Evolutionary conservation across 2,329 filamentous ascomycete species (phyloP).

Genomic region (Trichophyton verrucosum): DNA sequence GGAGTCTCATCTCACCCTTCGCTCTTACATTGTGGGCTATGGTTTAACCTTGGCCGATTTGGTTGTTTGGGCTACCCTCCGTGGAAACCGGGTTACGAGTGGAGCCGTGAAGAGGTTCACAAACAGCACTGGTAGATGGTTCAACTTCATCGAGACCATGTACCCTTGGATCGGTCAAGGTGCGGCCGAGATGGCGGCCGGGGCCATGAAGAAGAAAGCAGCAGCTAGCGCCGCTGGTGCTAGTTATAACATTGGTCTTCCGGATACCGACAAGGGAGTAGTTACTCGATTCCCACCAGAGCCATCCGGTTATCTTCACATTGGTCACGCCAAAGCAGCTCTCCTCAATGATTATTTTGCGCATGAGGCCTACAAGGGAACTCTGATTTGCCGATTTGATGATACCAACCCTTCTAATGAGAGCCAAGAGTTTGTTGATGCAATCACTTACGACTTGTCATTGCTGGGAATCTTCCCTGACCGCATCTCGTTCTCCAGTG

Average conservation of each 20-base stretch:
- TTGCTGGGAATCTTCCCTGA: conserved; percentile 89
- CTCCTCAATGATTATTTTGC: conserved; percentile 95
- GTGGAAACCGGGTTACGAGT: conserved; percentile 15
- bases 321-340: conserved; percentile 83
- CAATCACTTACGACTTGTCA: conserved; percentile 80
- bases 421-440: conserved; percentile 90
- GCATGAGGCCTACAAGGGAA: conserved; percentile 84
- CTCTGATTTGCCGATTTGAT: conserved; percentile 81
- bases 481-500: conserved; percentile 74
- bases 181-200: conserved; percentile 13
- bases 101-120: conserved; percentile 9
- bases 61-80: conserved; percentile 15
- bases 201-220: conserved; percentile 14
- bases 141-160: conserved; percentile 15
- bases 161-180: conserved; percentile 16
- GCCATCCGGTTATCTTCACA: conserved; percentile 27
- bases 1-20: conserved; percentile 15
- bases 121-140: conserved; percentile 14
- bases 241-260: conserved; percentile 21
- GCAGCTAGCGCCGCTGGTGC: conserved; percentile 16
- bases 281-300: conserved; percentile 27
- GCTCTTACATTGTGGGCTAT: conserved; percentile 15
- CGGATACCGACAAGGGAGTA: conserved; percentile 20
- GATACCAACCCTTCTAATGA: conserved; percentile 97
- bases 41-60: conserved; percentile 15